Evolutionary conservation across 257 asterid genomes (phyloP).

Genomic region (Buddleja alternifolia): DNA sequence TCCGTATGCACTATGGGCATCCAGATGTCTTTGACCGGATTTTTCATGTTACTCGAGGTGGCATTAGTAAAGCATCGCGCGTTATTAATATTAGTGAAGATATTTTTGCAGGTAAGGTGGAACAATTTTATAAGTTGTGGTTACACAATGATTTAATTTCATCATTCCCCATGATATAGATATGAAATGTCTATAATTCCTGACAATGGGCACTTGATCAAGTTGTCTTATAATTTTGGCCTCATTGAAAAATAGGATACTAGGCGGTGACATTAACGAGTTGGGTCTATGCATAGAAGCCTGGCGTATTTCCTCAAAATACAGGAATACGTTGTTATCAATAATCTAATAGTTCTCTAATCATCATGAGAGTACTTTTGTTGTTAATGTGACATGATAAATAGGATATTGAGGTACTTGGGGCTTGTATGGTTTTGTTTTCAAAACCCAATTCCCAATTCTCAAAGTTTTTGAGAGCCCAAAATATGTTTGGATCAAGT

Average conservation of each 20-base stretch:
- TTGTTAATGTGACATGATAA: conserved; percentile 10
- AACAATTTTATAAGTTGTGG: conserved; percentile 1
- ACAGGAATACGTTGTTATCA: conserved; percentile 4
- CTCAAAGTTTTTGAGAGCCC: too few relatives aligned
- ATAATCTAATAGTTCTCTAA: background rate
- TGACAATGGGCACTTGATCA: conserved; percentile 5
- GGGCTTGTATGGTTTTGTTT: too few relatives aligned
- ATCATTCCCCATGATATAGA: background rate
- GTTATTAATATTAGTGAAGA: conserved; percentile 98
- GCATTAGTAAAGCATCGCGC: conserved; percentile 97
- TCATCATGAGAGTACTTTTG: conserved; percentile 7
- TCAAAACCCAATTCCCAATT: too few relatives aligned
- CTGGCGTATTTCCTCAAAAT: conserved; percentile 1
- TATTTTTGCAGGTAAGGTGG: conserved; percentile 77
- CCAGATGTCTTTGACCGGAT: conserved; percentile 96
- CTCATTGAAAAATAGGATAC: conserved; percentile 5
- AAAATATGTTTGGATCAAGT: too few relatives aligned
- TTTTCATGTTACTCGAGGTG: conserved; percentile 96
- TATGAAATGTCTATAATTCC: conserved; percentile 3
- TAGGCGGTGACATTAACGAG: background rate
- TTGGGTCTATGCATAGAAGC: conserved; percentile 10
- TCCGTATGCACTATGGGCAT: conserved; percentile 99
- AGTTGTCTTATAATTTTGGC: background rate
- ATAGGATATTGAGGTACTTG: conserved; percentile 6
- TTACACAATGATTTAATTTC: background rate